A percentile compares a stretch with the other conserved stretches of the same genome.
phyloP scores from a whole-genome alignment of 1,284 basidiomycete genomes.

The Pterula multifida region DNA sequence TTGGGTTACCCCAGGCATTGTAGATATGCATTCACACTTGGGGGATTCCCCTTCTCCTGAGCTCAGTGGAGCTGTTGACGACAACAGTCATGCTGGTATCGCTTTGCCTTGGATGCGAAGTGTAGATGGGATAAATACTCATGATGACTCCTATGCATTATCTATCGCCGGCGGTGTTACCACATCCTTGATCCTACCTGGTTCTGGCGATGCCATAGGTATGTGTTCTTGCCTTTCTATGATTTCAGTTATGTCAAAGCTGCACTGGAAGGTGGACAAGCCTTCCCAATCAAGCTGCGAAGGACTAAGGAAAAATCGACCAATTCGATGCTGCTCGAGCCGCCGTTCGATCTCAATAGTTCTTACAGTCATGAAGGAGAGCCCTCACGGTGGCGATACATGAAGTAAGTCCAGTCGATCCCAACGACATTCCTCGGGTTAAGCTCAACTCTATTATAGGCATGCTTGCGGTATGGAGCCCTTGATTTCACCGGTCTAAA shows the following conservation, averaged over 20 bases:
- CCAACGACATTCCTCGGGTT: neutral
- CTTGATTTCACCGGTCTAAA: neutral
- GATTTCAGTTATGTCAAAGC: neutral
- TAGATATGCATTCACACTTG: conserved; percentile 49
- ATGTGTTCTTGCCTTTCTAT: neutral
- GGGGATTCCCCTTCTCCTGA: conserved; percentile 33
- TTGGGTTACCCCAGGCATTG: conserved; percentile 30
- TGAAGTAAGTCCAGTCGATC: conserved; percentile 17
- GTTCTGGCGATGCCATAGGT: conserved; percentile 23
- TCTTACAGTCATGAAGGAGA: conserved; percentile 9
- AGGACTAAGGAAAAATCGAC: conserved; percentile 20
- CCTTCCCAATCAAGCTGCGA: conserved; percentile 31
- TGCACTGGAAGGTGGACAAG: conserved; percentile 22
- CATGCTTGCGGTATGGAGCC: neutral
- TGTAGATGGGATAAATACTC: conserved; percentile 4
- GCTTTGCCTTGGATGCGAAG: conserved; percentile 16
- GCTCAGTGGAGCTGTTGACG: conserved; percentile 20
- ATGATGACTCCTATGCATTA: conserved; percentile 1
- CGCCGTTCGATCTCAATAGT: conserved; percentile 18
- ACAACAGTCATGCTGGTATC: conserved; percentile 25
- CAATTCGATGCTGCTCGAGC: conserved; percentile 22
- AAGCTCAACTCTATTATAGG: neutral
- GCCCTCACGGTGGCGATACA: conserved; percentile 21
- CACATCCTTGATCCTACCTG: conserved; percentile 3
- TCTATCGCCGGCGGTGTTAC: conserved; percentile 5